Conservation (phyloP, 2,329 filamentous ascomycete species). For the Clarireedia hainanense region DNA sequence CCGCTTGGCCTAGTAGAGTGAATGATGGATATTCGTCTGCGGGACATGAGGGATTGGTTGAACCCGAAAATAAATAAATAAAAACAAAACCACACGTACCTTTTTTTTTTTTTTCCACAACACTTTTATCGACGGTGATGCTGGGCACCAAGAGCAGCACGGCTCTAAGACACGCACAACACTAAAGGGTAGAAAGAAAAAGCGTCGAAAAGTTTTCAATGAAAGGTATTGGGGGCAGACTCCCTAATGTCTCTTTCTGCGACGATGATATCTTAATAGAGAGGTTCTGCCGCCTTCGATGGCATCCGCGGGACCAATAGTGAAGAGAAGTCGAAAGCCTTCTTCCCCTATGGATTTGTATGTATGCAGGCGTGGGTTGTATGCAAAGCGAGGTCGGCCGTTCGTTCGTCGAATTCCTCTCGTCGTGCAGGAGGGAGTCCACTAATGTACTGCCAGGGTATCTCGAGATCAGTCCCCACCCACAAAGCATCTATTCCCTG, state of each 20-base stretch:
- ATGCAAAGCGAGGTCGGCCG: conserved; percentile 9
- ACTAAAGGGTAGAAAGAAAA: background rate
- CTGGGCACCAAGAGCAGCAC: conserved; percentile 19
- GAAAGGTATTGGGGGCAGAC: background rate
- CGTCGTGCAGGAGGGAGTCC: conserved; percentile 5
- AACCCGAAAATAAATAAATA: conserved; percentile 1
- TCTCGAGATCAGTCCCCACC: conserved; percentile 9
- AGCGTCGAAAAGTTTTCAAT: background rate
- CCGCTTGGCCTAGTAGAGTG: conserved; percentile 11
- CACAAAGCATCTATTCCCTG: conserved; percentile 7
- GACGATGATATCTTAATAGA: conserved; percentile 10
- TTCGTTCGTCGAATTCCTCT: conserved; percentile 7
- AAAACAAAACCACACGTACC: conserved; percentile 13
- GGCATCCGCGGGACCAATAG: conserved; percentile 7
- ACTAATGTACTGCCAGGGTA: conserved; percentile 8
- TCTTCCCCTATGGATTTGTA: conserved; percentile 1
- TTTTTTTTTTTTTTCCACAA: conserved; percentile 3
- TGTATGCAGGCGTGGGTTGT: conserved; percentile 7
- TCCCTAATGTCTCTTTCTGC: conserved; percentile 8
- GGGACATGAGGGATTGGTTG: conserved; percentile 1
- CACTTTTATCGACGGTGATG: conserved; percentile 16
- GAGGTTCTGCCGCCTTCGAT: conserved; percentile 9
- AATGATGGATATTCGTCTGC: conserved; percentile 6
- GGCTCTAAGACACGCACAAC: conserved; percentile 18
- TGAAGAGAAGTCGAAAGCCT: conserved; percentile 1